Evolutionary conservation across 164 flowering plant genomes (phyloP), one percentile per base, ranked within the genome.

Genomic region (Aristolochia contorta): DNA sequence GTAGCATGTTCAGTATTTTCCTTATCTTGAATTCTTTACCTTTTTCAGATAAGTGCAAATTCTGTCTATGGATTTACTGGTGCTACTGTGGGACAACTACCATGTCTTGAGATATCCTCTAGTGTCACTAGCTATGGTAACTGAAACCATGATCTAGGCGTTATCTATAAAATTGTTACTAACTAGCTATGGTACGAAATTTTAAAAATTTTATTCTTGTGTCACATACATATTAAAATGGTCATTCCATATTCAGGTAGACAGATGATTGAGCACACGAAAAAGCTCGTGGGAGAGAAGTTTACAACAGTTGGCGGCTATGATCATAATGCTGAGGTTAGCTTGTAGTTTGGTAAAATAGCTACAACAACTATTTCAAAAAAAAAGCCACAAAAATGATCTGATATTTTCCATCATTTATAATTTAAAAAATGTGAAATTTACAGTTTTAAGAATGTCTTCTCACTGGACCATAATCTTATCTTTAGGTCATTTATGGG

Each of bases 41-140:
- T 68, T 79, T 56, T 74, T 58, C 87, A 90, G 99, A 76, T 94
- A 58, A 94, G 97, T 77, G 99, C 99, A 54, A 94, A 94, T 77
- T 94, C 99, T 57, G 99, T 91, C 15, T 94, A 91, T 79, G 99
- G 99, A 51, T 94, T 94, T 72, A 94, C 99, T 22, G 99, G 99
- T 74, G 99, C 99, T 60, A 84, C 97, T 53, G 76, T 94, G 64
- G 99, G 84, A 51, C 99, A 94, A 71, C 74, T 94, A 67, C 99
- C 99, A 47, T 94, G 99, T 71, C 19, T 90, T 64, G 97, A 90
- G 74, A 94, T 94, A 75, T 94, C 99, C 64, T 94, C 99, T 59
- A 94, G 99, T 72, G 99, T 94, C 60, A 91, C 99, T 56, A 91
- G 97, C 88, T 94, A 91, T 76, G 99, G 99, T 93, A 71, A 24